Base-by-base conservation (phyloP, 2,329 filamentous ascomycete species). In the Trichoderma cornu-damae region DNA sequence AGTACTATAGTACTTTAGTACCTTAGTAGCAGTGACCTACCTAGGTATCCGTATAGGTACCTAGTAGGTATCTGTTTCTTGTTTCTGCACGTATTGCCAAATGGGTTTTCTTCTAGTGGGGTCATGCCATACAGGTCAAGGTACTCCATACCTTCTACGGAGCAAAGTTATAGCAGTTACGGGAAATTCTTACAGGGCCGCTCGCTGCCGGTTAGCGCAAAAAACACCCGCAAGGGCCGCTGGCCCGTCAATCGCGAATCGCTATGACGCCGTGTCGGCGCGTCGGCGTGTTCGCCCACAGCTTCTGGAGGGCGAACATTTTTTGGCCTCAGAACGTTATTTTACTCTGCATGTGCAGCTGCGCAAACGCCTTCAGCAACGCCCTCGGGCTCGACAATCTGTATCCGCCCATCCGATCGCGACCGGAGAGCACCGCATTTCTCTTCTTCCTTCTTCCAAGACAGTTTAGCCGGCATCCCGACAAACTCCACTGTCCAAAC, bases 161-260 rank as follows among this genome's bases (percentile, higher is more conserved):
- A n/a, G n/a, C n/a, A n/a, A n/a, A n/a, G n/a, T n/a, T n/a, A 5
- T 37, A 37, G 34, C 35, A 38, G 28, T 2, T 16, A 38, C 6
- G 7, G 35, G 28, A 7, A 43, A 24, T 35, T 7, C 37, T 43
- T 43, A 43, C 49, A 43, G 20, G 24, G 30, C 18, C 30, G 6
- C 38, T 34, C 26, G n/a, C 37, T n/a, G 43, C 52, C 14, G 14
- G n/a, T 24, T n/a, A 20, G 48, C 48, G 48, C 48, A 32, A 32
- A 30, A 12, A 38, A 42, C n/a, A 37, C 24, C 42, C 26, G 24
- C 18, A 8, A 18, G 9, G 32, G n/a, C 22, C 51, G 20, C 51
- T 54, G n/a, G 18, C 42, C 42, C 52, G 20, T 40, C 24, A 49
- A 42, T 57, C 53, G 53, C 53, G 53, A 57, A 42, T 38, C 43